Evolutionary conservation across 805 yeast genomes (phyloP), one percentile per base, ranked within the genome.

Genomic region (Myxozyma nipponensis): DNA sequence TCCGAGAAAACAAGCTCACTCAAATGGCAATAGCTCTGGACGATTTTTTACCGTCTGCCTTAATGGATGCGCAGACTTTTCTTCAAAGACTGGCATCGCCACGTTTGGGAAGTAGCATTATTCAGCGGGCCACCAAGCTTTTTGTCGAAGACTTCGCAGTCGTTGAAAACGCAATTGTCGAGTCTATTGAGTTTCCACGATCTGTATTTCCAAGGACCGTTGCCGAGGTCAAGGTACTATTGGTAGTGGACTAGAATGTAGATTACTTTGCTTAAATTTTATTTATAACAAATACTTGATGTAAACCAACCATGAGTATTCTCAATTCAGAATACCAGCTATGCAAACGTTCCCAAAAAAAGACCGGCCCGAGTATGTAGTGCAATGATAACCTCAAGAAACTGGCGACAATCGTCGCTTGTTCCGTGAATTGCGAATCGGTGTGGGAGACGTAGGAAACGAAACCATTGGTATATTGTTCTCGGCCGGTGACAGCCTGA

Each of bases 21-120:
- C 54, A 56, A 39, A 49, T 62, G 18, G 47, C 65, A 15, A 45
- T 46, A 19, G 39, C 54, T 13, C 53, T 70, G 39, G 72, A 69
- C 47, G 62, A 60, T 41, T 69, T 70, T 46, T 59, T 71, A 25
- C 64, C 69, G 1, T 62, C 65, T 1, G 71, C 70, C 1, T 50
- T 63, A 1, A 59, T 66, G 56, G 69, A 66, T 44, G 56, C 65
- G 32, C 61, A 62, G 30, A 45, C 47, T 10, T 48, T 55, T 18
- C 58, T 70, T 24, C 63, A 63, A 36, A 40, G 57, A 17, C 58
- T 70, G 15, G 49, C 62, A 7, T 66, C 72, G n/a, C 72, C 72
- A 1, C 56, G 64, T 2, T 49, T 65, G 13, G 69, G 64, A 2
- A 57, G 63, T 10, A 56, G 56, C 9, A 64, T 70, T 18, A 59